A percentile compares a stretch with the other conserved stretches of the same genome.
Evolutionary conservation across 148 eudicot genomes (phyloP).

Genomic region (Rhododendron ovatum): DNA sequence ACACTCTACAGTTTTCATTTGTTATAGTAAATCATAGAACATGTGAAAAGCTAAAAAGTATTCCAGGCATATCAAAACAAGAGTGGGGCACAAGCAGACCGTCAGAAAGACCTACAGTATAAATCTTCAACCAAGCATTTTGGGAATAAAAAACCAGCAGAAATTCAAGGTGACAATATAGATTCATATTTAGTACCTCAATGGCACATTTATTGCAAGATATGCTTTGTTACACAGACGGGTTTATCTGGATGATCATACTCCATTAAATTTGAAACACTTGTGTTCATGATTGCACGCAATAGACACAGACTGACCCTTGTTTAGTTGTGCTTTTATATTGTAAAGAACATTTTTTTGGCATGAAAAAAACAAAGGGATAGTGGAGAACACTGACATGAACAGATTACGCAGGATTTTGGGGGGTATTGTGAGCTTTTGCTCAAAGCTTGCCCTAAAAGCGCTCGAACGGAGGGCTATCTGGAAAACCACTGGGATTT

Average conservation of each 20-base stretch:
- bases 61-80: background rate
- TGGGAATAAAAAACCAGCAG: background rate
- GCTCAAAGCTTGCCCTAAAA: background rate
- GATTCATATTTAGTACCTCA: background rate
- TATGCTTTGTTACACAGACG: background rate
- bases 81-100: background rate
- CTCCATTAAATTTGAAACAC: background rate
- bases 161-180: background rate
- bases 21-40: background rate
- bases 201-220: background rate
- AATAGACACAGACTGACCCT: background rate
- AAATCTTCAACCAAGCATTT: background rate
- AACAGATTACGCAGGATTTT: background rate
- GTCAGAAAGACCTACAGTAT: background rate
- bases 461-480: background rate
- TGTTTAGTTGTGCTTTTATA: background rate
- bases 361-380: background rate
- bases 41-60: background rate
- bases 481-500: background rate
- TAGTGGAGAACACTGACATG: background rate
- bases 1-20: background rate
- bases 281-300: background rate
- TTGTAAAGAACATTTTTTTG: background rate
- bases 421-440: background rate
- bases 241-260: background rate